These are phyloP conservation scores for Trichoderma atroviride DNA, from an alignment of 2,329 filamentous ascomycete species.

Conservation along the genomic window DNA sequence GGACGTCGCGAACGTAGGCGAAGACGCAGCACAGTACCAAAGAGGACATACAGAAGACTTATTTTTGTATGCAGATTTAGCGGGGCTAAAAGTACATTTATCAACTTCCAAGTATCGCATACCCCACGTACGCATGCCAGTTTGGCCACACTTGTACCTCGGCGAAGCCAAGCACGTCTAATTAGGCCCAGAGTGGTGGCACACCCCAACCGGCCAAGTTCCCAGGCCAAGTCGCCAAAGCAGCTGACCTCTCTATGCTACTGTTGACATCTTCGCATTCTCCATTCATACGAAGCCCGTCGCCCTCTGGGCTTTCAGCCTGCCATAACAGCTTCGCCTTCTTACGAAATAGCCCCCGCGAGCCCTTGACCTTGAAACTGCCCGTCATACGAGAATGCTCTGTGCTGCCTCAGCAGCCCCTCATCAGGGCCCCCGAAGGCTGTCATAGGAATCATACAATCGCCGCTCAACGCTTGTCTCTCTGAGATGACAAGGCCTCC, in stretches of 20 bases:
- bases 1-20: background rate
- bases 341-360: background rate
- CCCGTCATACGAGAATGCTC: slow-evolving; percentile 24
- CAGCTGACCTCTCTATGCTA: slow-evolving; percentile 23
- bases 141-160: slow-evolving; percentile 1
- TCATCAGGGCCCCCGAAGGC: slow-evolving; percentile 20
- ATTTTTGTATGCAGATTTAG: fast-evolving
- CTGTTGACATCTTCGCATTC: slow-evolving; percentile 6
- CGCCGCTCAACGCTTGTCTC: slow-evolving; percentile 20
- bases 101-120: background rate
- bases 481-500: slow-evolving; percentile 19
- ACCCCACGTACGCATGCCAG: slow-evolving; percentile 17
- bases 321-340: background rate
- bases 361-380: background rate
- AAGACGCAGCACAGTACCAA: background rate
- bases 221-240: slow-evolving; percentile 12
- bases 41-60: background rate
- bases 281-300: background rate
- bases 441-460: slow-evolving; percentile 17
- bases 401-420: slow-evolving; percentile 25
- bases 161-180: background rate
- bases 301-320: background rate
- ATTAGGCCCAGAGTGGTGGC: slow-evolving; percentile 5
- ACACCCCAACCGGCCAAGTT: slow-evolving; percentile 16
- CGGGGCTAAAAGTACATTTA: background rate